These are phyloP conservation scores for Mycena leptocephala DNA, from an alignment of 768 basidiomycete genomes.

Conservation along the genomic window DNA sequence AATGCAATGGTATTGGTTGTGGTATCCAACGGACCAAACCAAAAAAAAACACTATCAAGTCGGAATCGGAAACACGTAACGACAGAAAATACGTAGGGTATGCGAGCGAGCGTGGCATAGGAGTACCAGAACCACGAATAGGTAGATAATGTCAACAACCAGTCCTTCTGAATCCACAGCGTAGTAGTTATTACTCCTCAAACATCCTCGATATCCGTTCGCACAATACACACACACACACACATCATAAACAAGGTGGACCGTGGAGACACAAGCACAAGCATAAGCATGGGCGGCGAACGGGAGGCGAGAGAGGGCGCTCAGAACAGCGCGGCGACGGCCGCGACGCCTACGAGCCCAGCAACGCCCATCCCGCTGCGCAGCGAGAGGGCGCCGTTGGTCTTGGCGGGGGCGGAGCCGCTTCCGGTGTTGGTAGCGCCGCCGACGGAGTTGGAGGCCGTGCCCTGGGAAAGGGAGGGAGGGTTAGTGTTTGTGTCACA, in stretches of 20 bases:
- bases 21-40: background rate
- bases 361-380: slow-evolving; percentile 3
- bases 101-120: background rate
- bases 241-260: background rate
- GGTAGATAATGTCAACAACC: background rate
- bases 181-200: background rate
- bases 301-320: background rate
- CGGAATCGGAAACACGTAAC: background rate
- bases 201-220: background rate
- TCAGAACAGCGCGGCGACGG: background rate
- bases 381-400: background rate
- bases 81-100: slow-evolving; percentile 17
- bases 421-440: background rate
- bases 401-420: background rate
- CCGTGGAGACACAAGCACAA: no score
- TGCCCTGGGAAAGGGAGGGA: background rate
- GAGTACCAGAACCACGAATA: background rate
- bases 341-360: background rate
- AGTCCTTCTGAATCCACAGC: background rate
- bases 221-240: background rate
- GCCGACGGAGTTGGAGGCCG: background rate
- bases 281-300: no score
- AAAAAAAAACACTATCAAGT: background rate
- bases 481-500: no score
- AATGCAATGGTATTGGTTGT: no score